These are phyloP conservation scores for Oryza officinalis DNA, from an alignment of 176 grass and related monocot genomes.

Conservation along the genomic window DNA sequence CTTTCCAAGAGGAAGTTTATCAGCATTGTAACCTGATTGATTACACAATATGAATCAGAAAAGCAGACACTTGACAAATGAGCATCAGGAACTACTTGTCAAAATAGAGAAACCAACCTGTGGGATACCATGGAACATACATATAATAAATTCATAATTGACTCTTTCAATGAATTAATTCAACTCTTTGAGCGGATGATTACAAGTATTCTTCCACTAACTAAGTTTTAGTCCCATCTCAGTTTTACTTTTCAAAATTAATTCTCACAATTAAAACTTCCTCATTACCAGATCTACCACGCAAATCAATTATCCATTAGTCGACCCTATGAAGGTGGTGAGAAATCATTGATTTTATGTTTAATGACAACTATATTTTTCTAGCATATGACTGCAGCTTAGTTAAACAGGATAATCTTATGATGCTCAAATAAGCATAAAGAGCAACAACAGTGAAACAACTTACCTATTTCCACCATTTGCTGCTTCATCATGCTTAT, in stretches of 20 bases:
- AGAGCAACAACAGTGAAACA: neutral
- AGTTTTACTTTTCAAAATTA: conserved; percentile 8
- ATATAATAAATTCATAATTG: neutral
- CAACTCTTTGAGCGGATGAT: conserved; percentile 5
- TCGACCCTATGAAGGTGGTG: neutral
- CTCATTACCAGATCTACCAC: neutral
- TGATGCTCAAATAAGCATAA: conserved; percentile 7
- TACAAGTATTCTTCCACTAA: neutral
- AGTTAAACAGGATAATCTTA: neutral
- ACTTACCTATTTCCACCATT: conserved; percentile 98
- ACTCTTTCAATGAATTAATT: conserved; percentile 9
- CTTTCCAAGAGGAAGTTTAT: conserved; percentile 95
- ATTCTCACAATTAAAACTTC: neutral
- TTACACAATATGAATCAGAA: conserved; percentile 43
- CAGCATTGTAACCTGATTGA: conserved; percentile 86
- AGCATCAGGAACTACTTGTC: conserved; percentile 17
- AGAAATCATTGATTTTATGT: neutral
- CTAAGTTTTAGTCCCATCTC: neutral
- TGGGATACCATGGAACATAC: conserved; percentile 8
- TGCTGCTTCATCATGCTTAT: conserved; percentile 98
- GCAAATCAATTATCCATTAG: conserved; percentile 4
- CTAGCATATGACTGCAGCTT: conserved; percentile 1
- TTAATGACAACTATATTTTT: conserved; percentile 1
- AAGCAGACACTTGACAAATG: conserved; percentile 23
- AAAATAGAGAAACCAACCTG: conserved; percentile 16